Evolutionary conservation across 2,329 filamentous ascomycete species (phyloP), one percentile per base, ranked within the genome.

Genomic region (Pezizomycotina sp.): DNA sequence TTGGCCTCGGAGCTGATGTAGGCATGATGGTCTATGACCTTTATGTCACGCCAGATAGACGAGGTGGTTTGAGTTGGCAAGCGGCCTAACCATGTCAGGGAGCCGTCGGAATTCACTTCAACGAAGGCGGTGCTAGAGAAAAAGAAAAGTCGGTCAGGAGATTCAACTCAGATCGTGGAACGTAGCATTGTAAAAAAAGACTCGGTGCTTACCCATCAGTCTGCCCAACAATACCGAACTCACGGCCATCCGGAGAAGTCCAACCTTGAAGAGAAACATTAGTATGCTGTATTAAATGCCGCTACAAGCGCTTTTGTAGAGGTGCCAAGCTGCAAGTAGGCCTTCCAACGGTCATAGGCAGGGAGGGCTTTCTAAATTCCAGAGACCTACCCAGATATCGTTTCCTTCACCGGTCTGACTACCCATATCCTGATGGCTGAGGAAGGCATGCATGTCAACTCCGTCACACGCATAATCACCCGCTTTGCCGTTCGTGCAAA

Each of bases 1-100:
- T 51, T 47, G 21, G 64, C 62, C 45, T 64, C 62, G 8, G 55
- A 54, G n/a, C 58, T 58, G 38, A 60, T 58, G 37, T 57, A 48
- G 33, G 59, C 56, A 37, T 59, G 62, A 39, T 56, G 51, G 37
- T 60, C 55, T 48, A 59, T 46, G 39, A 53, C 47, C 36, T 56
- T 52, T 32, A 60, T 58, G 36, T 61, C 58, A 31, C 40, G 40
- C 40, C 40, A 43, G 13, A 43, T 43, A 27, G 51, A 52, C 7
- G 23, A 23, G 6, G 37, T 45, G 22, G 36, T 36, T 6, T 47
- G 48, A 21, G 47, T 44, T 4, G 49, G 48, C 20, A 51, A 40
- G 21, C 49, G 47, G 14, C 49, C 49, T 21, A 51, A 18, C 16
- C 50, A 51, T 26, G 46, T 36, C 33, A 51, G 33, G 14, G 38